Evolutionary conservation across 2,329 filamentous ascomycete genomes (phyloP).

Genomic region (Neonectria sp.): DNA sequence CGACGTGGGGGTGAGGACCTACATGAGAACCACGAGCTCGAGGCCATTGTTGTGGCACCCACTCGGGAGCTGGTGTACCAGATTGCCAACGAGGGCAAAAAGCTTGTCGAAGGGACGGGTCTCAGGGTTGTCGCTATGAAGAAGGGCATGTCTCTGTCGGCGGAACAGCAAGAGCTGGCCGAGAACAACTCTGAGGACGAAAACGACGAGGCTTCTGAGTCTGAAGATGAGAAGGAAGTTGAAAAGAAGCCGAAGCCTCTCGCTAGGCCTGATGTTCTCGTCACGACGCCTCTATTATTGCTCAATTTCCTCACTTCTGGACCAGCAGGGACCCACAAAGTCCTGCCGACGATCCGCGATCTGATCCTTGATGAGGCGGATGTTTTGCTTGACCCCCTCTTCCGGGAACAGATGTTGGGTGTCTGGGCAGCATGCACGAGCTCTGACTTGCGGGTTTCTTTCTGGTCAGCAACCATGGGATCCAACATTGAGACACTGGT

Average conservation of each 20-base stretch:
- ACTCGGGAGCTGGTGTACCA: conserved; percentile 85
- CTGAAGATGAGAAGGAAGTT: conserved; percentile 50
- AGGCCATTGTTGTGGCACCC: conserved; percentile 81
- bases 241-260: conserved; percentile 48
- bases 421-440: conserved; percentile 87
- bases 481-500: conserved; percentile 90
- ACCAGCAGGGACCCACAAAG: conserved; percentile 61
- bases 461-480: conserved; percentile 98
- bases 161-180: conserved; percentile 57
- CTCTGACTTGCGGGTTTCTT: conserved; percentile 78
- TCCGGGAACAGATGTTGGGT: conserved; percentile 87
- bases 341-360: conserved; percentile 77
- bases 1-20: conserved; percentile 64
- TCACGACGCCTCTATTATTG: conserved; percentile 71
- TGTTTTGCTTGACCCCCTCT: conserved; percentile 91
- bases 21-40: conserved; percentile 63
- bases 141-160: conserved; percentile 83
- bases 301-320: conserved; percentile 77
- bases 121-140: conserved; percentile 86
- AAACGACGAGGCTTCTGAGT: conserved; percentile 56
- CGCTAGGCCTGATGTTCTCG: conserved; percentile 56
- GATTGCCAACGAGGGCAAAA: conserved; percentile 88
- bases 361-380: conserved; percentile 95
- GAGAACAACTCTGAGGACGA: conserved; percentile 59
- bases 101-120: conserved; percentile 82